Percentiles rank a stretch among this genome's conserved stretches.
These are phyloP conservation scores for Thinopyrum elongatum DNA, from an alignment of 176 grass and related monocot genomes.

Conservation along the genomic window DNA sequence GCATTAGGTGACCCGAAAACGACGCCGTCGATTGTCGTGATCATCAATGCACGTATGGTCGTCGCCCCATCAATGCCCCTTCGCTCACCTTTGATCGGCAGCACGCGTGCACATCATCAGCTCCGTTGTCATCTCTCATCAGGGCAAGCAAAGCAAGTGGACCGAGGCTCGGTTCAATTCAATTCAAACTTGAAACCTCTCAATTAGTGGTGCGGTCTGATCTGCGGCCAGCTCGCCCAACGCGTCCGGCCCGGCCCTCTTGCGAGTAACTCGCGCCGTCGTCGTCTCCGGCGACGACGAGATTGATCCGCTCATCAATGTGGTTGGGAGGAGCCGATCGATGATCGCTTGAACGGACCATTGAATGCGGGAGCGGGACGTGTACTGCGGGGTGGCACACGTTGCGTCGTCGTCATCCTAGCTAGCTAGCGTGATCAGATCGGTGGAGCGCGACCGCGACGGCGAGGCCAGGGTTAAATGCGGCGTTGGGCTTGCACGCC, in stretches of 20 bases:
- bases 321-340: not conserved
- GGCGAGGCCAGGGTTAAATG: not conserved
- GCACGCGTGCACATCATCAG: not conserved
- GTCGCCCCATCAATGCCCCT: not conserved
- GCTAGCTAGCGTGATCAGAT: no score
- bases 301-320: conserved; percentile 1
- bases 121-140: not conserved
- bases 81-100: not conserved
- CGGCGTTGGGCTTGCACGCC: not conserved
- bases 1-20: not conserved
- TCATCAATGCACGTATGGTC: not conserved
- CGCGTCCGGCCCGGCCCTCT: not conserved
- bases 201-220: no score
- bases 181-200: not conserved
- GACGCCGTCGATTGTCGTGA: not conserved
- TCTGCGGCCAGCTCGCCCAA: no score
- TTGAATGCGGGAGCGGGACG: not conserved
- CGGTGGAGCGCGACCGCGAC: not conserved
- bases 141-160: not conserved
- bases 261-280: not conserved
- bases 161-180: not conserved
- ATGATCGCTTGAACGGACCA: not conserved
- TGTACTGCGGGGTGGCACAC: not conserved
- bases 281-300: not conserved
- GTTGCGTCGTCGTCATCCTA: no score